Evolutionary conservation across 2,329 filamentous ascomycete genomes (phyloP).

Genomic region (Spiromastix sp.): DNA sequence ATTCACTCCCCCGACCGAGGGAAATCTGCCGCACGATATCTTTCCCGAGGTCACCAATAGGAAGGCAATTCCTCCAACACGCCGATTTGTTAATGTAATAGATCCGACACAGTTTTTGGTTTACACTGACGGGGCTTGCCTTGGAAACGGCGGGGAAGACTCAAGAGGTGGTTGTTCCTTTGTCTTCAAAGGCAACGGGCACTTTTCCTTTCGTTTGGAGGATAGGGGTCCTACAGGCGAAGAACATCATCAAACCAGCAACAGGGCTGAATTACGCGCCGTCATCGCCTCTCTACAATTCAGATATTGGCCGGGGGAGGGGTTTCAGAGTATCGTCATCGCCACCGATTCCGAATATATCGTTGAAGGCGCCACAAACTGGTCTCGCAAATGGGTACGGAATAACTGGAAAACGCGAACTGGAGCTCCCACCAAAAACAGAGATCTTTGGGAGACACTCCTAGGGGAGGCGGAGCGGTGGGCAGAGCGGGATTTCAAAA

Average conservation of each 20-base stretch:
- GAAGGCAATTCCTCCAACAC: no score
- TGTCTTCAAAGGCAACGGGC: conserved; percentile 12
- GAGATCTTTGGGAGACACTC: conserved; percentile 43
- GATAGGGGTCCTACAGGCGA: conserved; percentile 33
- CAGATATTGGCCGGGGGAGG: conserved; percentile 35
- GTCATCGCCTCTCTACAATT: conserved; percentile 41
- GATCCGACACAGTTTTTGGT: conserved; percentile 33
- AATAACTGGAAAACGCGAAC: conserved; percentile 35
- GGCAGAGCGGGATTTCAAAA: conserved; percentile 19
- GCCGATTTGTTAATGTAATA: no score
- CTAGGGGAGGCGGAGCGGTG: conserved; percentile 30
- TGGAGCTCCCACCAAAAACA: conserved; percentile 35
- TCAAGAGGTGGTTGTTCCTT: conserved; percentile 35
- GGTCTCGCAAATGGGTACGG: conserved; percentile 33
- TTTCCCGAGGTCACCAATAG: no score
- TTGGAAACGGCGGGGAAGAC: conserved; percentile 30
- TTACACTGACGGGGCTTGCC: conserved; percentile 39
- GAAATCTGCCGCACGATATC: no score
- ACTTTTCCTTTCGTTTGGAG: conserved; percentile 31
- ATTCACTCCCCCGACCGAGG: no score
- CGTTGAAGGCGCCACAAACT: conserved; percentile 35
- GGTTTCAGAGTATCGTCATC: conserved; percentile 36
- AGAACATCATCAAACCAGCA: conserved; percentile 34
- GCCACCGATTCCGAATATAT: conserved; percentile 47
- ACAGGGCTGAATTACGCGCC: conserved; percentile 47